phyloP scores from a whole-genome alignment of 768 basidiomycete genomes.

The Collybia sordida region DNA sequence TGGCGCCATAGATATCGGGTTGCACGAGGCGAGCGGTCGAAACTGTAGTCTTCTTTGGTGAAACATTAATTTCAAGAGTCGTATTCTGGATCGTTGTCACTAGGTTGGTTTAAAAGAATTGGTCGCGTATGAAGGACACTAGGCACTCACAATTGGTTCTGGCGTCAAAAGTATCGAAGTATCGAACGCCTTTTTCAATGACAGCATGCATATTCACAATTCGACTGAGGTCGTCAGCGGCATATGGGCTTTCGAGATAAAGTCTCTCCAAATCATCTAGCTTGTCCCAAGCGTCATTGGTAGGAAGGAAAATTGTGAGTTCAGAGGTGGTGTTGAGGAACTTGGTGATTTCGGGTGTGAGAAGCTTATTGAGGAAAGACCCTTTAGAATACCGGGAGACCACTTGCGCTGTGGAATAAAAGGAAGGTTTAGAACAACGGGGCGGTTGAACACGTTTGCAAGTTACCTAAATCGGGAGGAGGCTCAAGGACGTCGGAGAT shows the following conservation, averaged over 20 bases:
- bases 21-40: constrained; percentile 61
- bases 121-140: background rate
- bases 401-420: constrained; percentile 48
- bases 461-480: constrained; percentile 73
- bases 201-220: constrained; percentile 83
- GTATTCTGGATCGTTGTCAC: constrained; percentile 73
- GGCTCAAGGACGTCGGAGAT: constrained; percentile 72
- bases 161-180: constrained; percentile 61
- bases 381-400: constrained; percentile 58
- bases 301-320: constrained; percentile 87
- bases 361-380: constrained; percentile 73
- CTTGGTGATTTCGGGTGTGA: constrained; percentile 56
- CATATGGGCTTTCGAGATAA: constrained; percentile 89
- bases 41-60: constrained; percentile 52
- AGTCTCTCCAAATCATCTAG: constrained; percentile 77
- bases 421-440: constrained; percentile 4
- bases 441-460: background rate
- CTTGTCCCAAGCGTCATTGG: constrained; percentile 79
- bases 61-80: constrained; percentile 57
- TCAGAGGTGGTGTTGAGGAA: constrained; percentile 67
- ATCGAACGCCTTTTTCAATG: constrained; percentile 54
- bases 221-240: constrained; percentile 72
- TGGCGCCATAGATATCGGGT: constrained; percentile 90
- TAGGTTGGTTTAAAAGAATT: constrained; percentile 27
- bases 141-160: constrained; percentile 51